Evolutionary conservation across 768 basidiomycete genomes (phyloP), one percentile per base, ranked within the genome.

Genomic region (Lentinus tigrinus): DNA sequence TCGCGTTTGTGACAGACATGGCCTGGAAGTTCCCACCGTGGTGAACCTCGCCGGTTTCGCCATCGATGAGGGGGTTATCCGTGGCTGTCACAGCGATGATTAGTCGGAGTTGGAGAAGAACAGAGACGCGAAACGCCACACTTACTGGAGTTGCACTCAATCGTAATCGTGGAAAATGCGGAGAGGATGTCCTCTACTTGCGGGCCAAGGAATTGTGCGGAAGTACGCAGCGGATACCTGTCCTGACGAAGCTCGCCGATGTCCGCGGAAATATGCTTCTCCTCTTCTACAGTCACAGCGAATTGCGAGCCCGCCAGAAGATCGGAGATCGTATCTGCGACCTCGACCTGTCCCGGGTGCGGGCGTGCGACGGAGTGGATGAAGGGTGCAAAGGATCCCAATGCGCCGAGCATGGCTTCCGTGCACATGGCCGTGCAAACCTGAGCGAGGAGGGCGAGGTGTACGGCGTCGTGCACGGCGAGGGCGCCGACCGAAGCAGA

Each of bases 11-110:
- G 39, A 94, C 85, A 3, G 90, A 78, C 81, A 91, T 88, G 0
- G 91, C 90, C 69, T 94, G 92, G 83, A 95, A 95, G 70, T 94
- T 94, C 16, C 93, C 93, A 28, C 91, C 93, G 55, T 93, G 81
- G 69, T 93, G 89, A 19, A 93, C 77, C 51, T 74, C 75, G 2
- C 84, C 84, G 5, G 81, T 82, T 63, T 85, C 79, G 40, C 79
- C 78, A 60, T 95, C 89, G 38, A 93, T 77, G 8, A 95, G 81
- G 1, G 93, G 93, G 68, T 95, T 95, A 68, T 95, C 93, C 4
- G 93, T 95, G 19, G 93, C 87, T 89, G 60, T n/a, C 60, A 58
- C 26, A 16, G 16, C 4, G 17, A 13, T 38, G 36, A 9, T 54
- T 26, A 52, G 26, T 37, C 6, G 36, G 52, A 13, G 38, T 52